Conservation (phyloP, 345 rosid genomes). For the Hibiscus mutabilis region DNA sequence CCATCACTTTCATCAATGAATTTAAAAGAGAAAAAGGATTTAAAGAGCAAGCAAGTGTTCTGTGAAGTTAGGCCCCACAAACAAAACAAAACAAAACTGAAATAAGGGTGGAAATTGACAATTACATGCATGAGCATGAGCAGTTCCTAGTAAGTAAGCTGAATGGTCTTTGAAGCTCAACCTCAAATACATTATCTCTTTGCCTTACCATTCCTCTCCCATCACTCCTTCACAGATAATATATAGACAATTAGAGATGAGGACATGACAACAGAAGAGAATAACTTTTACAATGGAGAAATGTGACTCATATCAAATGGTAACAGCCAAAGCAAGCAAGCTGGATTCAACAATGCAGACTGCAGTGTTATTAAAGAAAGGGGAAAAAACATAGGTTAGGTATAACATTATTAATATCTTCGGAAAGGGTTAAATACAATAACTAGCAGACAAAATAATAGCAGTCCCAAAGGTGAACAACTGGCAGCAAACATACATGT, state of each 20-base stretch:
- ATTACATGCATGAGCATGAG: not conserved
- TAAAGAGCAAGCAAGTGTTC: not conserved
- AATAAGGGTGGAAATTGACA: not conserved
- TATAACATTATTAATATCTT: not conserved
- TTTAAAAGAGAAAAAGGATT: not conserved
- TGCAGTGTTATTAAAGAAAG: not conserved
- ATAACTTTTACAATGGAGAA: not conserved
- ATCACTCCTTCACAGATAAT: not conserved
- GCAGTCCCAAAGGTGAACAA: not conserved
- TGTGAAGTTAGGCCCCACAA: constrained; percentile 8
- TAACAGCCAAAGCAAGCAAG: not conserved
- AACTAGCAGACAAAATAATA: not conserved
- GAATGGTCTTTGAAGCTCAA: not conserved
- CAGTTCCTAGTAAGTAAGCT: not conserved
- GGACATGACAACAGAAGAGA: not conserved
- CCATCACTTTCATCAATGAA: constrained; percentile 3
- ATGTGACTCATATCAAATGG: not conserved
- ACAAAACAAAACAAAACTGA: not conserved
- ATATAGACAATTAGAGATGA: not conserved
- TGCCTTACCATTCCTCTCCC: constrained; percentile 2
- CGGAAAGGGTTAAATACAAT: not conserved
- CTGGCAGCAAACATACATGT: not conserved
- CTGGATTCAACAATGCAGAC: constrained; percentile 7
- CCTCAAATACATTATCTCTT: constrained; percentile 7
- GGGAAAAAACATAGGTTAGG: not conserved